Evolutionary conservation across 2,329 filamentous ascomycete genomes (phyloP).

Genomic region (Thelonectria olida): DNA sequence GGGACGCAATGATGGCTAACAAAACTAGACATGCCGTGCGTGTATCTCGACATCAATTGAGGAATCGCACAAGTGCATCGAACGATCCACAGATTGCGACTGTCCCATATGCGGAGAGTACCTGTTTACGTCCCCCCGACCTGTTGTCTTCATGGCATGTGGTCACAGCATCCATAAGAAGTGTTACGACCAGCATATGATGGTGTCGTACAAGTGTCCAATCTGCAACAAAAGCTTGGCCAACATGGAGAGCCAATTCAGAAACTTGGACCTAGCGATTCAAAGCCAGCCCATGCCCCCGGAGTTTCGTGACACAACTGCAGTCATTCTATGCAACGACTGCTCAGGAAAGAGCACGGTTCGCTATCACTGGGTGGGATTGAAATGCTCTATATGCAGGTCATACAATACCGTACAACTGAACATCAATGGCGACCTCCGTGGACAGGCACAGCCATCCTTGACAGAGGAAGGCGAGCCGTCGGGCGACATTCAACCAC

Average conservation of each 20-base stretch:
- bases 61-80: slow-evolving; percentile 90
- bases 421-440: slow-evolving; percentile 62
- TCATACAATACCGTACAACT: slow-evolving; percentile 77
- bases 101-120: slow-evolving; percentile 98
- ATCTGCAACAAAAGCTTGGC: slow-evolving; percentile 96
- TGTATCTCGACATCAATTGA: slow-evolving; percentile 92
- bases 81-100: slow-evolving; percentile 92
- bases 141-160: slow-evolving; percentile 93
- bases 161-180: slow-evolving; percentile 94
- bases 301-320: slow-evolving; percentile 81
- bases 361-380: slow-evolving; percentile 91
- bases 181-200: slow-evolving; percentile 90
- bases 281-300: slow-evolving; percentile 90
- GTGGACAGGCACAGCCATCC: slow-evolving; percentile 38
- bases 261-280: slow-evolving; percentile 88
- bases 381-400: slow-evolving; percentile 82
- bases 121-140: slow-evolving; percentile 89
- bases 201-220: slow-evolving; percentile 92
- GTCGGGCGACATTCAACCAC: neutral
- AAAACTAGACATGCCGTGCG: slow-evolving; percentile 80
- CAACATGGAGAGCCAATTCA: slow-evolving; percentile 97
- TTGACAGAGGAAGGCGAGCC: slow-evolving; percentile 35
- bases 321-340: slow-evolving; percentile 92
- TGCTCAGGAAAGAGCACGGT: slow-evolving; percentile 89
- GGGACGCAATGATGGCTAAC: slow-evolving; percentile 23